Evolutionary conservation across 2,329 filamentous ascomycete genomes (phyloP).

Genomic region (Aureobasidium sp.): DNA sequence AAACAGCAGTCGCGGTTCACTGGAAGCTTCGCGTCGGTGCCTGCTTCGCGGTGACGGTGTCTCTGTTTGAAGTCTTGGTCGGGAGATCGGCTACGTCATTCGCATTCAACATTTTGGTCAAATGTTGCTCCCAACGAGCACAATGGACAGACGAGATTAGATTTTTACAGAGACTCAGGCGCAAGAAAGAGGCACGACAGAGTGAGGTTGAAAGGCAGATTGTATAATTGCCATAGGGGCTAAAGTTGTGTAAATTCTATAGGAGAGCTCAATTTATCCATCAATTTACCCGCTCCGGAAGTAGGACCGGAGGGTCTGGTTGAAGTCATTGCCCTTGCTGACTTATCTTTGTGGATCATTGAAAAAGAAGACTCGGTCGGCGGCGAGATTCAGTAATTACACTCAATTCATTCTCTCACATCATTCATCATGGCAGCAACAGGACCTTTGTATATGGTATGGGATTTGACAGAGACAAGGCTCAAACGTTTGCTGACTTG

Average conservation of each 20-base stretch:
- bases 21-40: neutral
- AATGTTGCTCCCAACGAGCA: neutral
- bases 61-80: slow-evolving; percentile 2
- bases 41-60: slow-evolving; percentile 7
- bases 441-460: slow-evolving; percentile 14
- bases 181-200: neutral
- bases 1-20: neutral
- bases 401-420: neutral
- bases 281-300: slow-evolving; percentile 10
- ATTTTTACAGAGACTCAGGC: neutral
- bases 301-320: neutral
- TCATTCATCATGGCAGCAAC: slow-evolving; percentile 3
- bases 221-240: slow-evolving; percentile 4
- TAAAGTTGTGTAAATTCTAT: slow-evolving; percentile 2
- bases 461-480: neutral
- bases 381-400: neutral
- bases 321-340: slow-evolving; percentile 5
- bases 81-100: slow-evolving; percentile 2
- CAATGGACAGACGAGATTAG: neutral
- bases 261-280: slow-evolving; percentile 5
- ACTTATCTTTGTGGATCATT: slow-evolving; percentile 15
- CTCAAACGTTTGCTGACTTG: neutral
- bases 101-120: neutral
- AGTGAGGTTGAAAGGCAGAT: slow-evolving; percentile 9
- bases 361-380: neutral